Conservation (phyloP, 1,139 yeast species). For the Groenewaldozyma auringiensis region DNA sequence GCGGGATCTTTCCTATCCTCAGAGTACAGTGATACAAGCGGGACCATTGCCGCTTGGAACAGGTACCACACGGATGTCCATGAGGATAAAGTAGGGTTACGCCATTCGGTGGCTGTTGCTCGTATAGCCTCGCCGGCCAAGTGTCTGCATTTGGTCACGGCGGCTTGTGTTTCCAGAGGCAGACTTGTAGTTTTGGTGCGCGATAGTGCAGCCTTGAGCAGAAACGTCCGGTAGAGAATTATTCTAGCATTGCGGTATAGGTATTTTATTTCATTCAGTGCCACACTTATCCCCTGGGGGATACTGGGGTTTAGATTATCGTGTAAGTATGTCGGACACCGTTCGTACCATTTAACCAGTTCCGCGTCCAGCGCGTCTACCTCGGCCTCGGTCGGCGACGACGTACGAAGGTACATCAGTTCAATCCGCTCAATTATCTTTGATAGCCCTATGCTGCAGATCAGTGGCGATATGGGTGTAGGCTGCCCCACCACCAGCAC, state of each 20-base stretch:
- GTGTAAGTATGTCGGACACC: constrained; percentile 2
- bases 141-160: constrained; percentile 3
- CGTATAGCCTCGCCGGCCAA: constrained; percentile 2
- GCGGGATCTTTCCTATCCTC: constrained; percentile 8
- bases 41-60: constrained; percentile 10
- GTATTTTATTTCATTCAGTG: constrained; percentile 2
- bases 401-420: not conserved
- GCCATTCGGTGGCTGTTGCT: constrained; percentile 5
- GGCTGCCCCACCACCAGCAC: not conserved
- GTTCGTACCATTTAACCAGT: constrained; percentile 4
- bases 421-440: constrained; percentile 4
- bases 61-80: constrained; percentile 10
- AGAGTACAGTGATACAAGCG: constrained; percentile 7
- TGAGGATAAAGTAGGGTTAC: constrained; percentile 5
- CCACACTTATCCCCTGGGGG: not conserved
- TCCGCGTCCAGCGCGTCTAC: constrained; percentile 2
- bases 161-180: not conserved
- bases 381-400: constrained; percentile 5
- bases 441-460: not conserved
- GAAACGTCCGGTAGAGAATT: constrained; percentile 1
- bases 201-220: constrained; percentile 4
- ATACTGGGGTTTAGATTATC: not conserved
- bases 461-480: not conserved
- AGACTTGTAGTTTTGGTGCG: not conserved
- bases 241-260: constrained; percentile 4